Evolutionary conservation across 768 basidiomycete species (phyloP).

Genomic region (Panus rudis): DNA sequence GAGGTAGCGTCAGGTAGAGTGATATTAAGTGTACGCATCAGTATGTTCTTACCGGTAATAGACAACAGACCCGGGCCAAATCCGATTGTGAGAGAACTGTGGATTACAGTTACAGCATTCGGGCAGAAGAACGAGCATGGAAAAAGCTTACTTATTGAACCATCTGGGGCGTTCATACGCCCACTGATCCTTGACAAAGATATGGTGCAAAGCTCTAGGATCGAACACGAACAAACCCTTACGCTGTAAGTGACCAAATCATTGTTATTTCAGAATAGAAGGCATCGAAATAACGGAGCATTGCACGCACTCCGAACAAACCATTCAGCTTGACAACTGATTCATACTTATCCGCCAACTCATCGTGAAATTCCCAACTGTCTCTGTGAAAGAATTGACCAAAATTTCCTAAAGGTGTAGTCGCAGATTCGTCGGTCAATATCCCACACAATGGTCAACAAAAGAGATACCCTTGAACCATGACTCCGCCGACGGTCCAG

Average conservation of each 20-base stretch:
- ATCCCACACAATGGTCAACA: no score
- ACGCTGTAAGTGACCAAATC: not conserved
- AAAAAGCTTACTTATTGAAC: constrained; percentile 3
- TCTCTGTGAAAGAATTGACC: constrained; percentile 3
- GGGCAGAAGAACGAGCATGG: no score
- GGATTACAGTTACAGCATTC: no score
- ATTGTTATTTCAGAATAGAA: not conserved
- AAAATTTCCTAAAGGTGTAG: constrained; percentile 8
- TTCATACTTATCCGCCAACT: constrained; percentile 4
- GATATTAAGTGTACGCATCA: not conserved
- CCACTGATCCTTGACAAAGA: constrained; percentile 9
- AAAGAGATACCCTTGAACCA: no score
- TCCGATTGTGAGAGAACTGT: constrained; percentile 1
- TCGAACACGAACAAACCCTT: constrained; percentile 11
- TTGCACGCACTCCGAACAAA: constrained; percentile 6
- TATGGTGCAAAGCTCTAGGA: constrained; percentile 8
- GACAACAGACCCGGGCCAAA: not conserved
- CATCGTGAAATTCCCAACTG: constrained; percentile 8
- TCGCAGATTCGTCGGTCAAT: no score
- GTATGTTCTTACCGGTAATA: not conserved
- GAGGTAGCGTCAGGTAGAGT: no score
- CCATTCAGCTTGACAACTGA: constrained; percentile 3
- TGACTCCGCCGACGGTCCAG: constrained; percentile 7
- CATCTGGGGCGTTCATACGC: constrained; percentile 2
- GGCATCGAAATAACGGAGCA: no score